Conservation (phyloP, 345 rosid genomes). For the Punica granatum region DNA sequence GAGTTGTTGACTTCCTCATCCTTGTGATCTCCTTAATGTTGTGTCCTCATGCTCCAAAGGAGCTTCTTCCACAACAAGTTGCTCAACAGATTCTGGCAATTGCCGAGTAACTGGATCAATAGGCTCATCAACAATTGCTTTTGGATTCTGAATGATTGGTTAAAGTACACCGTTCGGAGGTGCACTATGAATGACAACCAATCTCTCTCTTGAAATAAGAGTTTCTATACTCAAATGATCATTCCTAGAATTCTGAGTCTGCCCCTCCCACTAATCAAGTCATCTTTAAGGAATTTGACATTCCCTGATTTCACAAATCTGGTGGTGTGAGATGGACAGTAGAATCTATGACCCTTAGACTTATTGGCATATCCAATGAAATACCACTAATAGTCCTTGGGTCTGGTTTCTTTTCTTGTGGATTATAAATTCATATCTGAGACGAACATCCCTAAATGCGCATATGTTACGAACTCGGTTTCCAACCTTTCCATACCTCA, state of each 20-base stretch:
- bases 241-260: neutral
- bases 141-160: neutral
- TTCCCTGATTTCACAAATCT: neutral
- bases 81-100: neutral
- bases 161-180: neutral
- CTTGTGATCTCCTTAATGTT: neutral
- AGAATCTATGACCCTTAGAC: neutral
- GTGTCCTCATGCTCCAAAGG: neutral
- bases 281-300: neutral
- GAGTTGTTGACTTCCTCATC: neutral
- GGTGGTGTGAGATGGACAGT: neutral
- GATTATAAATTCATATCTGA: neutral
- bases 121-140: neutral
- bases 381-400: neutral
- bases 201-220: no score
- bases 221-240: neutral
- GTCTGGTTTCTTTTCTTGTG: neutral
- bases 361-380: neutral
- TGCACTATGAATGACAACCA: neutral
- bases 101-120: neutral
- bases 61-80: neutral
- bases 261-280: neutral
- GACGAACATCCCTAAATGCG: neutral
- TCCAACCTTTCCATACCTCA: constrained; percentile 1
- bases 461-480: constrained; percentile 5